Percentiles rank a stretch among this genome's conserved stretches.
Conservation (phyloP, 345 rosid species). For the Noccaea bulbosa region DNA sequence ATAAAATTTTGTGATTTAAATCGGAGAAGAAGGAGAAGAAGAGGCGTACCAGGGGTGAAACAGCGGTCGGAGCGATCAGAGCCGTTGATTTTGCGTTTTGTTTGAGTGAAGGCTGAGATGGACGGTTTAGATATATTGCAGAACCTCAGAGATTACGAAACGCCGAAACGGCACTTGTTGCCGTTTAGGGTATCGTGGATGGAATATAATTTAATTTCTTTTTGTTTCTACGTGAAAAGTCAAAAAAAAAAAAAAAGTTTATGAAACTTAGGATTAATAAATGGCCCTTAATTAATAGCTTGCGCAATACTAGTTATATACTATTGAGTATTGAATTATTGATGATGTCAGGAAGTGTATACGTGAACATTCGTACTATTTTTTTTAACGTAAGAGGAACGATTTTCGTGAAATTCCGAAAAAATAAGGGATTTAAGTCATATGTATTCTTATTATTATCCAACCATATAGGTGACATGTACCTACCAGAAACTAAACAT, state of each 20-base stretch:
- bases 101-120: conserved; percentile 22
- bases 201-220: neutral
- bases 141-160: neutral
- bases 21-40: conserved; percentile 39
- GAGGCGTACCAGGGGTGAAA: conserved; percentile 39
- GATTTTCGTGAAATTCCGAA: too few relatives aligned
- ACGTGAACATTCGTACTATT: too few relatives aligned
- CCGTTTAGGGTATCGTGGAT: neutral
- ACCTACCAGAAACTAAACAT: too few relatives aligned
- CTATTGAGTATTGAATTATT: too few relatives aligned
- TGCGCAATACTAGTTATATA: neutral
- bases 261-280: neutral
- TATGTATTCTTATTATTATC: too few relatives aligned
- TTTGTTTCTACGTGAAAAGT: conserved; percentile 1
- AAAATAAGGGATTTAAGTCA: too few relatives aligned
- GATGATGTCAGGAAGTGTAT: neutral
- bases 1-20: conserved; percentile 6
- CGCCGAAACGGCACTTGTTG: conserved; percentile 37
- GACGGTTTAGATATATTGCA: conserved; percentile 36
- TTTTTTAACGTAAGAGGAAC: too few relatives aligned
- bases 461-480: too few relatives aligned
- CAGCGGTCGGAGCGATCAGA: conserved; percentile 29
- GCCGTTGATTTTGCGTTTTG: conserved; percentile 35
- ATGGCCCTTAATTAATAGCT: too few relatives aligned
- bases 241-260: neutral